A percentile compares a stretch with the other conserved stretches of the same genome.
phyloP scores from a whole-genome alignment of 495 filamentous ascomycete genomes.

The Apodospora peruviana region DNA sequence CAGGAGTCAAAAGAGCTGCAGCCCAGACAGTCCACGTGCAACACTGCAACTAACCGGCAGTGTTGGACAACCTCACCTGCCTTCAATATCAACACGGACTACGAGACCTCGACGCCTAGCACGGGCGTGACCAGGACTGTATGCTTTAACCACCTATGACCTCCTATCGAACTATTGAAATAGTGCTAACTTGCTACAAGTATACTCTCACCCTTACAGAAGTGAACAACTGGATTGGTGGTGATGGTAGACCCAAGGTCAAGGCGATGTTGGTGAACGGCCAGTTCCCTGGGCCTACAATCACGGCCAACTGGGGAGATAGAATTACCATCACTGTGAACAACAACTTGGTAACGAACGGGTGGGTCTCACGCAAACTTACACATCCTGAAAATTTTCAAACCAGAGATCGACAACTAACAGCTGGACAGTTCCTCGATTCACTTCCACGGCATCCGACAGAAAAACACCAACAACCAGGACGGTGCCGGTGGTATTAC shows the following conservation, averaged over 20 bases:
- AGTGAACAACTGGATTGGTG: slow-evolving; percentile 29
- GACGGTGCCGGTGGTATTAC: slow-evolving; percentile 44
- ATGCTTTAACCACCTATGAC: neutral
- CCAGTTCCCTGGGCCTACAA: slow-evolving; percentile 17
- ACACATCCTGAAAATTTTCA: neutral
- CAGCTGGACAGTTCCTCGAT: slow-evolving; percentile 30
- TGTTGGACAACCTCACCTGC: slow-evolving; percentile 28
- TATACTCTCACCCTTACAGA: slow-evolving; percentile 35
- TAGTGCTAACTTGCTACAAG: slow-evolving; percentile 11
- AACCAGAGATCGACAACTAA: too few relatives aligned
- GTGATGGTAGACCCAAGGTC: slow-evolving; percentile 37
- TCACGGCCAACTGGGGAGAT: slow-evolving; percentile 49
- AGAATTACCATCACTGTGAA: slow-evolving; percentile 49
- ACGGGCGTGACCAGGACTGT: slow-evolving; percentile 23
- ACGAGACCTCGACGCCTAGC: slow-evolving; percentile 20
- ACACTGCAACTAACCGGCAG: slow-evolving; percentile 28
- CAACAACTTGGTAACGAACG: slow-evolving; percentile 44
- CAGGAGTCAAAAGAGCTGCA: slow-evolving; percentile 8
- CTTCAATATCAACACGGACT: slow-evolving; percentile 33
- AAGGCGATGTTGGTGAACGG: slow-evolving; percentile 42
- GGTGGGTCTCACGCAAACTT: slow-evolving; percentile 9
- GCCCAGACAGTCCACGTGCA: slow-evolving; percentile 22
- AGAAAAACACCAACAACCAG: slow-evolving; percentile 28
- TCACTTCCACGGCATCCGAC: slow-evolving; percentile 52
- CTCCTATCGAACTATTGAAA: neutral